These are phyloP conservation scores for Mycogone perniciosa DNA, from an alignment of 2,329 filamentous ascomycete genomes.

Conservation along the genomic window DNA sequence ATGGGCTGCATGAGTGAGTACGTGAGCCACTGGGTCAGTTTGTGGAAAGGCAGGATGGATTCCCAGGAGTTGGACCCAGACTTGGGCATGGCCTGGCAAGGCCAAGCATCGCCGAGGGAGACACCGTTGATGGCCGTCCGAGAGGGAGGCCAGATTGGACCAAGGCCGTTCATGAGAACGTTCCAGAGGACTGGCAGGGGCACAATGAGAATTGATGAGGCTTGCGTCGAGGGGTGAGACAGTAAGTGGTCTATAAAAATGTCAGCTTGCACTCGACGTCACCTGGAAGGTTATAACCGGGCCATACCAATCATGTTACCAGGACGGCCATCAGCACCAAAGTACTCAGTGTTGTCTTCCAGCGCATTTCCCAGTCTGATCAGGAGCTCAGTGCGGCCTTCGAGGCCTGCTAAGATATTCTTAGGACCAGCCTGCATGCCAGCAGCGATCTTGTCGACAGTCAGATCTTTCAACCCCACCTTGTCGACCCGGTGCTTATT, in stretches of 20 bases:
- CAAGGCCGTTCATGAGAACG: constrained; percentile 79
- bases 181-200: constrained; percentile 85
- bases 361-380: constrained; percentile 70
- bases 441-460: constrained; percentile 60
- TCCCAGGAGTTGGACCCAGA: constrained; percentile 55
- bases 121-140: constrained; percentile 82
- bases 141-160: constrained; percentile 80
- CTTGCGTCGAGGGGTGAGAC: constrained; percentile 81
- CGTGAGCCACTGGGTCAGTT: constrained; percentile 88
- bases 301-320: constrained; percentile 85
- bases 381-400: constrained; percentile 76
- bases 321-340: constrained; percentile 75
- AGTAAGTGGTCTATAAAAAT: constrained; percentile 75
- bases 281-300: constrained; percentile 7
- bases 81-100: constrained; percentile 72
- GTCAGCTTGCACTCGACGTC: constrained; percentile 14
- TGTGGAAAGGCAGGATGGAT: constrained; percentile 84
- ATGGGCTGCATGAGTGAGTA: constrained; percentile 93
- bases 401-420: constrained; percentile 77
- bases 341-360: constrained; percentile 69
- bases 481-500: constrained; percentile 91
- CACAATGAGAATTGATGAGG: constrained; percentile 81
- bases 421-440: constrained; percentile 77
- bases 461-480: constrained; percentile 67
- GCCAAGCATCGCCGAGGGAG: constrained; percentile 91